Conservation (phyloP, 805 yeast genomes). For the Saturnispora ahearnii region DNA sequence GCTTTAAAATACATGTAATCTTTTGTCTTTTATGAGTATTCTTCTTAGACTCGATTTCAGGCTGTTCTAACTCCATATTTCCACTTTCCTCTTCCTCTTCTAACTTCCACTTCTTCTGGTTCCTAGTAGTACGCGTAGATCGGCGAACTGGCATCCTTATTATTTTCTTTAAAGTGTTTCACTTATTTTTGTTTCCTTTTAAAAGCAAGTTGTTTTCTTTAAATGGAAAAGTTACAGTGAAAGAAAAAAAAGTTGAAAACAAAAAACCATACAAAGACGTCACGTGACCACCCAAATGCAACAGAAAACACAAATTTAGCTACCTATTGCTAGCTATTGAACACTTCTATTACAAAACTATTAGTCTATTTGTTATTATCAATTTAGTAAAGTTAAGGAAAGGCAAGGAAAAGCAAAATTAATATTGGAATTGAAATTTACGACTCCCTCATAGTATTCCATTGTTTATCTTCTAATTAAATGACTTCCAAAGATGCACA, state of each 20-base stretch:
- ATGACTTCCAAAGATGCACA: constrained; percentile 18
- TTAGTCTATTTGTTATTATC: too few species aligned
- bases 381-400: not conserved
- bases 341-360: too few species aligned
- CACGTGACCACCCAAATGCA: too few species aligned
- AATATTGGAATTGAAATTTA: not conserved
- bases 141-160: constrained; percentile 25
- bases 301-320: too few species aligned
- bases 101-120: constrained; percentile 28
- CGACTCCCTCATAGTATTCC: too few species aligned
- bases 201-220: not conserved
- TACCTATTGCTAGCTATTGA: too few species aligned
- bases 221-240: not conserved
- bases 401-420: not conserved
- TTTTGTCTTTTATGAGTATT: not conserved
- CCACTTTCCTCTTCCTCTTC: constrained; percentile 6
- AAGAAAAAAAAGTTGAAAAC: too few species aligned
- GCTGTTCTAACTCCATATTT: not conserved
- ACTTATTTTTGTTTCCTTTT: not conserved
- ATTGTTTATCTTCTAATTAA: not conserved
- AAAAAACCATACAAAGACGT: too few species aligned
- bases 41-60: not conserved
- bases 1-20: constrained; percentile 1
- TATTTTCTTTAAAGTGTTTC: not conserved
- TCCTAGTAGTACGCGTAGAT: constrained; percentile 27